Conservation (phyloP, 805 yeast species). For the Starmerella sirachaensis region DNA sequence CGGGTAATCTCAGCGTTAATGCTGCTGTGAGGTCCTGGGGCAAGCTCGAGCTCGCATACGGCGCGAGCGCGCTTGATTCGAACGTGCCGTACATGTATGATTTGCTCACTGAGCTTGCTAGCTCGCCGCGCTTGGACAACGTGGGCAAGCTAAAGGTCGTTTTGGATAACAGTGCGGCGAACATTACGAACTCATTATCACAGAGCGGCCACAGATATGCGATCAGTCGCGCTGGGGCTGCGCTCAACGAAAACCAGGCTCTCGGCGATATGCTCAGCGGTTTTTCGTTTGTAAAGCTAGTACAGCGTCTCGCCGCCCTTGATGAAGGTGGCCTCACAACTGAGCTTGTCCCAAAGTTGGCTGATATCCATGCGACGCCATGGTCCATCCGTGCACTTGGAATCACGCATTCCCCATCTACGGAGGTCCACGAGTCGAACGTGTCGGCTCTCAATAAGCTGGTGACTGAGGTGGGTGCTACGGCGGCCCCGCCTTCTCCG, state of each 20-base stretch:
- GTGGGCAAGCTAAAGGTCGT: slow-evolving; percentile 59
- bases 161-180: slow-evolving; percentile 62
- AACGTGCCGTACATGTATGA: slow-evolving; percentile 51
- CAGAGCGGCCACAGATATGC: slow-evolving; percentile 86
- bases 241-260: slow-evolving; percentile 46
- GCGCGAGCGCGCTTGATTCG: slow-evolving; percentile 35
- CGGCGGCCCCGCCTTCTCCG: slow-evolving; percentile 29
- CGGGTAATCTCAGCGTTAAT: slow-evolving; percentile 74
- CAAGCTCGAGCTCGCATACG: slow-evolving; percentile 16
- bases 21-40: slow-evolving; percentile 16
- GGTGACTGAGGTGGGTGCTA: slow-evolving; percentile 3
- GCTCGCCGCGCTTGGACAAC: slow-evolving; percentile 53
- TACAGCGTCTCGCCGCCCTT: slow-evolving; percentile 45
- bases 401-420: slow-evolving; percentile 22
- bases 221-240: slow-evolving; percentile 50
- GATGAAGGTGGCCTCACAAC: slow-evolving; percentile 41
- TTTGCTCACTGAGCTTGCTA: slow-evolving; percentile 57
- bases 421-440: slow-evolving; percentile 11
- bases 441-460: slow-evolving; percentile 7
- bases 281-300: slow-evolving; percentile 61
- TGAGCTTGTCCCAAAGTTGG: slow-evolving; percentile 50
- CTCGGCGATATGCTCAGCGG: slow-evolving; percentile 59
- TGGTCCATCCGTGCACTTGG: slow-evolving; percentile 22
- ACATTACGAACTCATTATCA: slow-evolving; percentile 66
- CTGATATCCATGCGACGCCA: slow-evolving; percentile 23